Base-by-base conservation (phyloP, 1,284 basidiomycete species). In the Tylopilus sp. region DNA sequence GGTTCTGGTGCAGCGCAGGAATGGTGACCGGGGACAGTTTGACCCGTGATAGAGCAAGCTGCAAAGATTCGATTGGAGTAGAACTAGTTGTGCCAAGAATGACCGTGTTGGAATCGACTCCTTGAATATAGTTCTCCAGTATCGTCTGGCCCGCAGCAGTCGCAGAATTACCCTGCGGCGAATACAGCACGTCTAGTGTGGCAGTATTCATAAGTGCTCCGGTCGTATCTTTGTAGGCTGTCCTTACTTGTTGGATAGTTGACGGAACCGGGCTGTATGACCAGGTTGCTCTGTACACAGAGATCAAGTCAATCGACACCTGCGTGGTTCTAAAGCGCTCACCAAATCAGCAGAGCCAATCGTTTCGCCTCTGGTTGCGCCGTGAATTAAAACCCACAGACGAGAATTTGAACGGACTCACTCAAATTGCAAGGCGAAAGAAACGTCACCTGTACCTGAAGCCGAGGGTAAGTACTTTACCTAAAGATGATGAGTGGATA, bases 41-140 rank as follows among this genome's bases (percentile, higher is more conserved):
- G 54, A 90, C 83, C 51, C 81, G 71, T 8, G 83, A 80, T 30
- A 90, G 70, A 0, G 84, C 86, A 35, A 73, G 69, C 60, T 86
- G 74, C 38, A 90, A 69, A 10, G 88, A 89, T 37, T 72, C 72
- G 34, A 90, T 82, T 1, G 74, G 70, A 0, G 87, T 89, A 6
- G 86, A 82, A 42, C 65, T 71, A 2, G 70, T 71, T 4, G 76
- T 75, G 8, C 88, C 88, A 21, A 71, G 59, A 48, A 90, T 88
- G 15, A 73, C 72, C 0, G 81, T 81, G 38, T 73, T 69, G 3
- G 80, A 80, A 51, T 79, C 70, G 25, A 84, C 63, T 18, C 84
- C 86, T 68, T 86, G 81, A 10, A 90, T 68, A 62, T 81, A 90
- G 64, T 86, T 85, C 67, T 87, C 79, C 41, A 90, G 74, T 54